These are phyloP conservation scores for Pseudoscleropodium purum DNA, from an alignment of 225 moss, liverwort and hornwort genomes.

Conservation along the genomic window DNA sequence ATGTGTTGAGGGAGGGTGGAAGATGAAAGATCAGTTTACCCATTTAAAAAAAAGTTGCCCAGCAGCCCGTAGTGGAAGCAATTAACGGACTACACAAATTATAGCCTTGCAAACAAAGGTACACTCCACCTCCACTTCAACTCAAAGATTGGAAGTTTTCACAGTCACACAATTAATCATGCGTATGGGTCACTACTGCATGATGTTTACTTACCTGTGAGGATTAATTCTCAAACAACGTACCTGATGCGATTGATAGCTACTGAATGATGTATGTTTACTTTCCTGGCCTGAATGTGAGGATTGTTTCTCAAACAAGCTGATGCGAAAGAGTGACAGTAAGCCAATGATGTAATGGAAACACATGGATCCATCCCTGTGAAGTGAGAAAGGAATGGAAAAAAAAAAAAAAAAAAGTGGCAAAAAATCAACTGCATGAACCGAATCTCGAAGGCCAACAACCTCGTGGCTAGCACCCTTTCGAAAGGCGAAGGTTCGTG, in stretches of 20 bases:
- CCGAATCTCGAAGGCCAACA: not conserved
- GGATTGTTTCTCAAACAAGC: not conserved
- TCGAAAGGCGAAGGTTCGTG: not conserved
- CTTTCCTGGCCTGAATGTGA: not conserved
- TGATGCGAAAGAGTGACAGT: not conserved
- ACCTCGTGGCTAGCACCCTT: not conserved
- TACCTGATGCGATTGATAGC: not conserved
- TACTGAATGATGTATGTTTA: not conserved
- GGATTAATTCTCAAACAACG: not conserved
- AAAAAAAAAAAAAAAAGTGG: too few species aligned
- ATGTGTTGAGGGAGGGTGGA: not conserved
- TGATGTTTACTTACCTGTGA: not conserved
- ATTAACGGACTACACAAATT: not conserved
- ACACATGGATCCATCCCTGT: not conserved
- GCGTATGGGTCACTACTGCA: not conserved
- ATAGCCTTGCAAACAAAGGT: not conserved
- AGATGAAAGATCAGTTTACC: not conserved
- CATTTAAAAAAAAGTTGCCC: not conserved
- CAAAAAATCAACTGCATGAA: not conserved
- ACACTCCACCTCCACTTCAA: not conserved
- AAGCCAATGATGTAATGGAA: not conserved
- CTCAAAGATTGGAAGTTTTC: not conserved
- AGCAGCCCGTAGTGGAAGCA: not conserved
- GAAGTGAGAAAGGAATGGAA: not conserved
- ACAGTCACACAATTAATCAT: not conserved